Percentiles rank a stretch among this genome's conserved stretches.
Conservation (phyloP, 2,329 filamentous ascomycete species). For the Sporothrix globosa region DNA sequence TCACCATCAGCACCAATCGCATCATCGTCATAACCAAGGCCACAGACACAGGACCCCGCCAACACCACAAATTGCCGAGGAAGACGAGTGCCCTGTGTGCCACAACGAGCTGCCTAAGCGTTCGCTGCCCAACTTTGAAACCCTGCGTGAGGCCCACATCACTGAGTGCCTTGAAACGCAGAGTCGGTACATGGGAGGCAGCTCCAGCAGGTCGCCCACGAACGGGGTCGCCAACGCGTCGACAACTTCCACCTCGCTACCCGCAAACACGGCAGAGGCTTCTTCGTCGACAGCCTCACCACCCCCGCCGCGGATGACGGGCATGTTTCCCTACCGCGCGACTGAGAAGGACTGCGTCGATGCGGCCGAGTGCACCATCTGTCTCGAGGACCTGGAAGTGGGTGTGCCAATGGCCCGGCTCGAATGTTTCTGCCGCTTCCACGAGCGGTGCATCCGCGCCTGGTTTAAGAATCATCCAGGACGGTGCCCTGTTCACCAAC, state of each 20-base stretch:
- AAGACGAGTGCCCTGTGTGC: slow-evolving; percentile 80
- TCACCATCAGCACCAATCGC: slow-evolving; percentile 35
- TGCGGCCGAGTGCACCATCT: slow-evolving; percentile 69
- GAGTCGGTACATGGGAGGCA: slow-evolving; percentile 51
- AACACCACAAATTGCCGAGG: slow-evolving; percentile 59
- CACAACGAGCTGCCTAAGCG: slow-evolving; percentile 69
- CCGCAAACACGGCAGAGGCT: background rate
- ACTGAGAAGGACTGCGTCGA: slow-evolving; percentile 72
- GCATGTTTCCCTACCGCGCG: slow-evolving; percentile 66
- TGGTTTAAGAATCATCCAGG: slow-evolving; percentile 68
- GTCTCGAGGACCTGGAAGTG: slow-evolving; percentile 66
- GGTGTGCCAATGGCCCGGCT: slow-evolving; percentile 66
- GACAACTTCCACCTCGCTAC: slow-evolving; percentile 24
- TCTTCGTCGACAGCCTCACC: slow-evolving; percentile 18
- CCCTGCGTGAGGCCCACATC: slow-evolving; percentile 62
- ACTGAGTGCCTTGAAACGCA: slow-evolving; percentile 59
- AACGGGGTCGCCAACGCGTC: slow-evolving; percentile 33
- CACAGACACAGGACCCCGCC: background rate
- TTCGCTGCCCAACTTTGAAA: slow-evolving; percentile 57
- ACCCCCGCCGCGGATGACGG: slow-evolving; percentile 53
- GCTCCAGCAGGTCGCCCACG: background rate
- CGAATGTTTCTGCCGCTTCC: slow-evolving; percentile 69
- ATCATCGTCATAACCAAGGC: slow-evolving; percentile 32
- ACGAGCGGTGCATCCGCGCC: slow-evolving; percentile 61
- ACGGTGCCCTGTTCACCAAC: slow-evolving; percentile 67